phyloP scores from a whole-genome alignment of 179 eudicot genomes.

The Actinidia chinensis region DNA sequence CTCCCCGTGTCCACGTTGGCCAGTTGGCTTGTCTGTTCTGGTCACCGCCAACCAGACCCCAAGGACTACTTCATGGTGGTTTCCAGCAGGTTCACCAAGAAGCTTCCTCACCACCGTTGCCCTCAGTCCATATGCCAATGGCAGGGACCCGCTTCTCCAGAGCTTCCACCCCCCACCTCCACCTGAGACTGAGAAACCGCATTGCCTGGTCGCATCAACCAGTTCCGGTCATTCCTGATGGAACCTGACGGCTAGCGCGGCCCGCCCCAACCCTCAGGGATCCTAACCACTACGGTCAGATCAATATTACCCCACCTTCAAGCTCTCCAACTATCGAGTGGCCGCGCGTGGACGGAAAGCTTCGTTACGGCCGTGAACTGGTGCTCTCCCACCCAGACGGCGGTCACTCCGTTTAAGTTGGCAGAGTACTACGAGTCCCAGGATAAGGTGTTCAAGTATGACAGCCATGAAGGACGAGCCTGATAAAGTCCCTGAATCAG shows the following conservation, averaged over 20 bases:
- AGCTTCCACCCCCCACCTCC: slow-evolving; percentile 25
- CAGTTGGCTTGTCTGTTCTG: slow-evolving; percentile 27
- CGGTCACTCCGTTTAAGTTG: slow-evolving; percentile 58
- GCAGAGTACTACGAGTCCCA: slow-evolving; percentile 52
- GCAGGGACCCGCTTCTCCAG: slow-evolving; percentile 17
- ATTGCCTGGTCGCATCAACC: slow-evolving; percentile 31
- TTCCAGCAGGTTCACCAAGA: slow-evolving; percentile 25
- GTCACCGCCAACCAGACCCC: slow-evolving; percentile 28
- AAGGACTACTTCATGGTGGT: slow-evolving; percentile 29
- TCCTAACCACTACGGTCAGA: slow-evolving; percentile 63
- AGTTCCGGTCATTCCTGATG: slow-evolving; percentile 44
- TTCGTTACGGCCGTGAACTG: slow-evolving; percentile 52
- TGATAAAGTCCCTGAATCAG: slow-evolving; percentile 5
- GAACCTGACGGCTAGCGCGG: slow-evolving; percentile 71
- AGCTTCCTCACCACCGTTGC: slow-evolving; percentile 3
- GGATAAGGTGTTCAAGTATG: slow-evolving; percentile 43
- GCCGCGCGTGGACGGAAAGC: slow-evolving; percentile 43
- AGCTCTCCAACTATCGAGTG: slow-evolving; percentile 42
- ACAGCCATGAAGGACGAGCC: slow-evolving; percentile 36
- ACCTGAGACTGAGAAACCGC: slow-evolving; percentile 2
- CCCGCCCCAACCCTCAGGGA: slow-evolving; percentile 75
- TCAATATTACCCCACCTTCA: slow-evolving; percentile 42
- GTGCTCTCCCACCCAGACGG: slow-evolving; percentile 40
- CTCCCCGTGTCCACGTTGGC: slow-evolving; percentile 26
- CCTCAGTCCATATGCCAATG: slow-evolving; percentile 19